phyloP scores from a whole-genome alignment of 345 rosid genomes.

The Aurinia saxatilis region DNA sequence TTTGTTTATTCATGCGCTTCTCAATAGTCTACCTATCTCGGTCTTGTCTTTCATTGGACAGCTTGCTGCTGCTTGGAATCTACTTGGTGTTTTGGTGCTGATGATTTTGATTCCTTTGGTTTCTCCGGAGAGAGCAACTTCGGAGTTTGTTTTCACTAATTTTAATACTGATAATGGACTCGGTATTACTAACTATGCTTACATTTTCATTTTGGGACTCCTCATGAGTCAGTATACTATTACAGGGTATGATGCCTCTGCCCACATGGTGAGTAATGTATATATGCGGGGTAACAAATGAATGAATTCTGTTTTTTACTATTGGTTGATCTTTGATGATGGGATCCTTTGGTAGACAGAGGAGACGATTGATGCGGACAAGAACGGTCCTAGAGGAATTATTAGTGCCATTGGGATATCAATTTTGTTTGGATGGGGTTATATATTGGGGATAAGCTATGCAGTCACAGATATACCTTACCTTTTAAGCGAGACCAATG shows the following conservation, averaged over 20 bases:
- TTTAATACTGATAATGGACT: slow-evolving; percentile 75
- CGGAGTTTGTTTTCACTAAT: slow-evolving; percentile 80
- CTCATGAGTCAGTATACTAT: slow-evolving; percentile 96
- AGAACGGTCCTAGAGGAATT: slow-evolving; percentile 84
- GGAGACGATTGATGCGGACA: slow-evolving; percentile 88
- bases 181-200: slow-evolving; percentile 54
- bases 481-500: slow-evolving; percentile 62
- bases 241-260: slow-evolving; percentile 91
- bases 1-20: slow-evolving; percentile 59
- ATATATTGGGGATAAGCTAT: slow-evolving; percentile 83
- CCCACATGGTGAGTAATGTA: slow-evolving; percentile 80
- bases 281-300: no score
- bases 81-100: slow-evolving; percentile 72
- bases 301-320: background rate
- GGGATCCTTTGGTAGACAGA: slow-evolving; percentile 46
- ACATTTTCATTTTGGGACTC: slow-evolving; percentile 85
- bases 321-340: background rate
- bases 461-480: slow-evolving; percentile 72
- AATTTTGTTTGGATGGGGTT: slow-evolving; percentile 89
- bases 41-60: slow-evolving; percentile 79
- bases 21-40: slow-evolving; percentile 83
- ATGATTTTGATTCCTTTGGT: slow-evolving; percentile 77
- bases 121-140: slow-evolving; percentile 69
- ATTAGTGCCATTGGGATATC: slow-evolving; percentile 86
- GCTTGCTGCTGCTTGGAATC: slow-evolving; percentile 92